Conservation (phyloP, 805 yeast species). For the Starmerella floris region DNA sequence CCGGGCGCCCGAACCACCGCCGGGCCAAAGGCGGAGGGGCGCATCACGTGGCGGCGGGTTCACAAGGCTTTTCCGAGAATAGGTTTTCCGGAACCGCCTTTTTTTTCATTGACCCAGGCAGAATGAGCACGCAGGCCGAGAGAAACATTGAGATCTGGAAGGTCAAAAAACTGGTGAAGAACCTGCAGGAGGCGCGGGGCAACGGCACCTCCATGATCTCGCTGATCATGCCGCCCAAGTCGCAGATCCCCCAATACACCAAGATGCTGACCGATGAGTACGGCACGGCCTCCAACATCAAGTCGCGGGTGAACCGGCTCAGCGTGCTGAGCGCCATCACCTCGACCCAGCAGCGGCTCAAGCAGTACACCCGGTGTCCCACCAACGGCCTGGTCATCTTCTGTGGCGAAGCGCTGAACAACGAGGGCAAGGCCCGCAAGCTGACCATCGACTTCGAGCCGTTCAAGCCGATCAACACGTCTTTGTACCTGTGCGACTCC, state of each 20-base stretch:
- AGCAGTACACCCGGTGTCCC: slow-evolving; percentile 79
- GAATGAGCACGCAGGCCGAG: slow-evolving; percentile 56
- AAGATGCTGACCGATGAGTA: slow-evolving; percentile 95
- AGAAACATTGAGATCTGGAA: slow-evolving; percentile 98
- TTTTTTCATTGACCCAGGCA: background rate
- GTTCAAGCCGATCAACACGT: slow-evolving; percentile 97
- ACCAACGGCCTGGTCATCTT: slow-evolving; percentile 88
- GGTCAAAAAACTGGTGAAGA: slow-evolving; percentile 83
- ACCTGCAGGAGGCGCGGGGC: slow-evolving; percentile 85
- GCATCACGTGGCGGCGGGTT: no score
- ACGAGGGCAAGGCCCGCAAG: slow-evolving; percentile 94
- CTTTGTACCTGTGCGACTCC: slow-evolving; percentile 89
- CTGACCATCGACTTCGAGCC: slow-evolving; percentile 97
- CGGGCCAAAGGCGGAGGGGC: no score
- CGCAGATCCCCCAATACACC: slow-evolving; percentile 76
- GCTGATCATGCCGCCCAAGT: slow-evolving; percentile 85
- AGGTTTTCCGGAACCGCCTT: background rate
- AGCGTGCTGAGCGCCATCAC: slow-evolving; percentile 95
- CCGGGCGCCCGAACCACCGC: no score
- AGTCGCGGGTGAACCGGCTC: slow-evolving; percentile 91
- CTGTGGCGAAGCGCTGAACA: slow-evolving; percentile 97
- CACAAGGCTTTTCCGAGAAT: background rate
- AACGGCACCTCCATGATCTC: slow-evolving; percentile 99
- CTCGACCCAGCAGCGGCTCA: slow-evolving; percentile 92
- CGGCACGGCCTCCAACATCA: slow-evolving; percentile 97